Percentiles rank a stretch among this genome's conserved stretches.
Evolutionary conservation across 2,329 filamentous ascomycete species (phyloP).

Genomic region (Penicillium sp.): DNA sequence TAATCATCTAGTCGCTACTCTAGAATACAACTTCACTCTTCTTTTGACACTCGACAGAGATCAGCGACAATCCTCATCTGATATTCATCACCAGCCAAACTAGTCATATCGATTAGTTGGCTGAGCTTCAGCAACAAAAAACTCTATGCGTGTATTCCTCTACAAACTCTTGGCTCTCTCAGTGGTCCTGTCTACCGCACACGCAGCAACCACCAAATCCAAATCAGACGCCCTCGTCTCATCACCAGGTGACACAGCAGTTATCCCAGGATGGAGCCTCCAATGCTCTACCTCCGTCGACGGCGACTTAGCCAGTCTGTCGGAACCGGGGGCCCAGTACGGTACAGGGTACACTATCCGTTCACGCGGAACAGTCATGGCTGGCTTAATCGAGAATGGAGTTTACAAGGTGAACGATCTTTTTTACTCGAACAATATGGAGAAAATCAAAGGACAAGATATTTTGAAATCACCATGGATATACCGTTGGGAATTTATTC

Average conservation of each 20-base stretch:
- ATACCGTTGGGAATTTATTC: conserved; percentile 51
- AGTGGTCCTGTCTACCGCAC: neutral
- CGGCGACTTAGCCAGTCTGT: conserved; percentile 38
- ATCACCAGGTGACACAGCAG: conserved; percentile 21
- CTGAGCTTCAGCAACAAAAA: neutral
- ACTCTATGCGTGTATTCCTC: neutral
- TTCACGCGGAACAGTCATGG: conserved; percentile 54
- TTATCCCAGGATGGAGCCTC: conserved; percentile 47
- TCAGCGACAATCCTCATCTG: neutral
- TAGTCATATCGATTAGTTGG: neutral
- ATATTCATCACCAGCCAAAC: neutral
- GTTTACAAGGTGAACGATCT: conserved; percentile 51
- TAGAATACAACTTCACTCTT: conserved; percentile 2
- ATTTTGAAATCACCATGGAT: conserved; percentile 55
- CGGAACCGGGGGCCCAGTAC: conserved; percentile 43
- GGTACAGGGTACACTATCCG: conserved; percentile 50
- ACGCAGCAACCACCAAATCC: neutral
- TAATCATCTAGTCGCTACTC: neutral
- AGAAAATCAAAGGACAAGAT: conserved; percentile 39
- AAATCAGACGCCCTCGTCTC: conserved; percentile 15
- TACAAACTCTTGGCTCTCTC: neutral
- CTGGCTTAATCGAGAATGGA: conserved; percentile 50
- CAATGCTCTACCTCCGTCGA: conserved; percentile 42
- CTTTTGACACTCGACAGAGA: neutral
- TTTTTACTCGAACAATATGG: conserved; percentile 53